A percentile compares a stretch with the other conserved stretches of the same genome.
Conservation (phyloP, 2,329 filamentous ascomycete genomes). For the Fusarium piperis region DNA sequence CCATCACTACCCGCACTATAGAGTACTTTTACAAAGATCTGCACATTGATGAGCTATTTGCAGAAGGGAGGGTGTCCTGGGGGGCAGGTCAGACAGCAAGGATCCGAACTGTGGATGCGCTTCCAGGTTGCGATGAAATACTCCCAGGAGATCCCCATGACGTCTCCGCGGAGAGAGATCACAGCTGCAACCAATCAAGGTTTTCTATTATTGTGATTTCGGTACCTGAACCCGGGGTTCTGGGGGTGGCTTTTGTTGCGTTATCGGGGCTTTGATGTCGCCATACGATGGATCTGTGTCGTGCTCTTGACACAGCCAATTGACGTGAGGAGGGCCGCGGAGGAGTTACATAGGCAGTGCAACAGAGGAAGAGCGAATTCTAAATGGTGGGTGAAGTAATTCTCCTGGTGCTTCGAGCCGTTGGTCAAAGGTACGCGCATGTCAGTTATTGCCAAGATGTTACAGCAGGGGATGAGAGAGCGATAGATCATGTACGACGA, state of each 20-base stretch:
- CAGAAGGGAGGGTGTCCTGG: not conserved
- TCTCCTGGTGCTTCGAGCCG: not conserved
- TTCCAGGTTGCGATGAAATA: not conserved
- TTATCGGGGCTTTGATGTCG: constrained; percentile 8
- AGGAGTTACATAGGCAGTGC: not conserved
- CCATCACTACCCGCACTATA: fast-evolving
- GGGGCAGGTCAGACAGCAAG: not conserved
- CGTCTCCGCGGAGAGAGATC: not conserved
- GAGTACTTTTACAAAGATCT: not conserved
- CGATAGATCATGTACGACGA: not conserved
- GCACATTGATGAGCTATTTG: not conserved
- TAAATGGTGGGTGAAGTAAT: not conserved
- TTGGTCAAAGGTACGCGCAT: not conserved
- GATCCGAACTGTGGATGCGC: not conserved
- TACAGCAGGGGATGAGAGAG: not conserved
- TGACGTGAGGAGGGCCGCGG: not conserved
- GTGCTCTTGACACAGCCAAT: constrained; percentile 14
- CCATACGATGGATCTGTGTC: constrained; percentile 21
- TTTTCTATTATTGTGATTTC: not conserved
- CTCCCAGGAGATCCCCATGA: not conserved
- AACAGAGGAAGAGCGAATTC: not conserved
- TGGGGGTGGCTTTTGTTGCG: not conserved
- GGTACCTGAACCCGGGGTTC: not conserved
- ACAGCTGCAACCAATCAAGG: not conserved
- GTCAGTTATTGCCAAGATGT: not conserved